Conservation (phyloP, 108 stramenopile species). For the Pseudonitzschia delicatissima region DNA sequence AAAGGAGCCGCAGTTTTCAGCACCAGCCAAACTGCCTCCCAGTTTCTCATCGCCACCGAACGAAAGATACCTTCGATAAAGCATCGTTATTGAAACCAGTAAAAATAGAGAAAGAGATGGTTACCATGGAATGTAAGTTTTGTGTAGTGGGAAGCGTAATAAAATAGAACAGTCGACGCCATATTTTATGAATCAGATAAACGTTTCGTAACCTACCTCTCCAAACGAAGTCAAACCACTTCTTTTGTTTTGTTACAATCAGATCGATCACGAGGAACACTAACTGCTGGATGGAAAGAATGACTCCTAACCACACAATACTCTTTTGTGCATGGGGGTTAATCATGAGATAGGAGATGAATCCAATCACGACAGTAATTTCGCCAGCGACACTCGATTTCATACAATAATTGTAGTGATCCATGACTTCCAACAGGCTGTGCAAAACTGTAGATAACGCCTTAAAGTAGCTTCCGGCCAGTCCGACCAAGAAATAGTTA, state of each 20-base stretch:
- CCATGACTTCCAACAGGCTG: background rate
- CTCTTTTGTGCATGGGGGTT: background rate
- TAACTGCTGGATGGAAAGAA: background rate
- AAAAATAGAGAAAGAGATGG: background rate
- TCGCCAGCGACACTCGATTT: background rate
- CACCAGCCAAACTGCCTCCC: slow-evolving; percentile 10
- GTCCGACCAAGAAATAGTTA: background rate
- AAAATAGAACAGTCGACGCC: background rate
- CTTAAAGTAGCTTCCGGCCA: background rate
- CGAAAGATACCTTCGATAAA: slow-evolving; percentile 2
- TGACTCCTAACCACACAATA: background rate
- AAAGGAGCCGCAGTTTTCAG: slow-evolving; percentile 8
- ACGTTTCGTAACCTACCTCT: slow-evolving; percentile 1
- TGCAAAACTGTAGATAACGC: slow-evolving; percentile 2
- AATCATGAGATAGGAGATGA: background rate
- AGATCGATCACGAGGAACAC: background rate
- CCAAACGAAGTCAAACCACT: slow-evolving; percentile 6
- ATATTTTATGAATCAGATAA: background rate
- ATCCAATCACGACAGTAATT: background rate
- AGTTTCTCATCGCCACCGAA: slow-evolving; percentile 9
- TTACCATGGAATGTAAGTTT: background rate
- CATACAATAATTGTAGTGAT: background rate
- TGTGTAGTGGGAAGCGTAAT: background rate
- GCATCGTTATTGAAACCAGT: too few species aligned
- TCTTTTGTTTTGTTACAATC: background rate